These are phyloP conservation scores for Coniochaeta sp. DNA, from an alignment of 2,329 filamentous ascomycete species.

Conservation along the genomic window DNA sequence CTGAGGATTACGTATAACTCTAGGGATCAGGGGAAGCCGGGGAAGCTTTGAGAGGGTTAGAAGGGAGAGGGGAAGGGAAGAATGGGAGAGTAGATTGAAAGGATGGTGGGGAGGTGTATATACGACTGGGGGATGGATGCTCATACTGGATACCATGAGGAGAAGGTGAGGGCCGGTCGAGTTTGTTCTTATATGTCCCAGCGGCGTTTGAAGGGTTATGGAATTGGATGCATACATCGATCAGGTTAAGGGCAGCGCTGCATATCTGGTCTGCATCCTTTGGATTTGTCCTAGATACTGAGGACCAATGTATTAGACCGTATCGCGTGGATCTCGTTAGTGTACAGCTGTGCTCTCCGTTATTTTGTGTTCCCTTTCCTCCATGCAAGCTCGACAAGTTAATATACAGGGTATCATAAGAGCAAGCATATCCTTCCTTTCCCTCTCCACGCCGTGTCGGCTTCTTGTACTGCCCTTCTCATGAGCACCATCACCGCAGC, in stretches of 20 bases:
- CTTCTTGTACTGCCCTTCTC: too few relatives aligned
- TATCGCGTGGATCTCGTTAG: too few relatives aligned
- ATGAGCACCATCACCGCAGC: too few relatives aligned
- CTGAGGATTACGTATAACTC: slow-evolving; percentile 56
- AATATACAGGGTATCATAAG: slow-evolving; percentile 1
- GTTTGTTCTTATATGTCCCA: too few relatives aligned
- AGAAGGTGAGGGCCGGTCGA: too few relatives aligned
- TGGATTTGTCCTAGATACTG: background rate
- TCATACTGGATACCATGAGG: background rate
- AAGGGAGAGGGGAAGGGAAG: background rate
- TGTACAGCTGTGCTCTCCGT: too few relatives aligned
- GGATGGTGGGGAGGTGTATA: background rate
- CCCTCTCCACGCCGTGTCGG: too few relatives aligned
- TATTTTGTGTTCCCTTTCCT: too few relatives aligned
- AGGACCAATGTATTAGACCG: too few relatives aligned
- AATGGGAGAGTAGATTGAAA: background rate
- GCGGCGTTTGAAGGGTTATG: background rate
- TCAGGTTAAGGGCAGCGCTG: background rate
- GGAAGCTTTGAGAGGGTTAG: slow-evolving; percentile 12
- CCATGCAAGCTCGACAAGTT: background rate
- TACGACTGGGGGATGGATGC: background rate
- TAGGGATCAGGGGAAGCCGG: slow-evolving; percentile 22
- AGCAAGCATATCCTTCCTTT: background rate
- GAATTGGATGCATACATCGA: background rate
- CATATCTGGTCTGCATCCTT: background rate